phyloP scores from a whole-genome alignment of 495 filamentous ascomycete species.

The Aspergillus nidulans region DNA sequence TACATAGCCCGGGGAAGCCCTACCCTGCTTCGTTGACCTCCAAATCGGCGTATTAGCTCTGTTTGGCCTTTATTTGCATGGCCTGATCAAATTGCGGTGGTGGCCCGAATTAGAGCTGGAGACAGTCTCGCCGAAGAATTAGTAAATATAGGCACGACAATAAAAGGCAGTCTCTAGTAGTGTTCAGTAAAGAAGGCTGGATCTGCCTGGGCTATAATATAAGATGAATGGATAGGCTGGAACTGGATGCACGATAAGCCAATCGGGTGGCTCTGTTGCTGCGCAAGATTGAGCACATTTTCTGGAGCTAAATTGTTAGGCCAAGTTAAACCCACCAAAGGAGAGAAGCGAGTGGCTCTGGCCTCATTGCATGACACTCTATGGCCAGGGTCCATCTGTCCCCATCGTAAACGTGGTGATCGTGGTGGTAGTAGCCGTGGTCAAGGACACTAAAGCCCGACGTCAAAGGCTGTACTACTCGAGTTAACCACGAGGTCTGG shows the following conservation, averaged over 20 bases:
- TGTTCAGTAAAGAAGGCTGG: not conserved
- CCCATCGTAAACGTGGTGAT: not conserved
- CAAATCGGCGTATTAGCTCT: not conserved
- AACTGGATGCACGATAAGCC: not conserved
- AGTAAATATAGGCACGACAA: not conserved
- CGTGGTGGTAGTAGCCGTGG: no score
- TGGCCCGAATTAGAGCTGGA: not conserved
- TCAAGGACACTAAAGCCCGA: not conserved
- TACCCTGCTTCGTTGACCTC: not conserved
- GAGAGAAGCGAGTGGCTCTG: slow-evolving; percentile 2
- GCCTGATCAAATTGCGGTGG: not conserved
- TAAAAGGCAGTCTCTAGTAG: not conserved
- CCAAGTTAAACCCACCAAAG: not conserved
- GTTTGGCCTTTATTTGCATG: not conserved
- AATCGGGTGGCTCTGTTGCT: slow-evolving; percentile 5
- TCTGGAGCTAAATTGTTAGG: slow-evolving; percentile 2
- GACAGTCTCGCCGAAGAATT: not conserved
- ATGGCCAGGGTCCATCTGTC: not conserved
- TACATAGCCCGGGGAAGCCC: not conserved
- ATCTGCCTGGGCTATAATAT: not conserved
- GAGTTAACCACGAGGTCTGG: not conserved
- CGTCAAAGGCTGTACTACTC: not conserved
- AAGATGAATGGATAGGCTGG: not conserved
- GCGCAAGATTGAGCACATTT: slow-evolving; percentile 36
- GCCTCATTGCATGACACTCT: not conserved